These are phyloP conservation scores for Fusarium begoniae DNA, from an alignment of 2,329 filamentous ascomycete species.

Conservation along the genomic window DNA sequence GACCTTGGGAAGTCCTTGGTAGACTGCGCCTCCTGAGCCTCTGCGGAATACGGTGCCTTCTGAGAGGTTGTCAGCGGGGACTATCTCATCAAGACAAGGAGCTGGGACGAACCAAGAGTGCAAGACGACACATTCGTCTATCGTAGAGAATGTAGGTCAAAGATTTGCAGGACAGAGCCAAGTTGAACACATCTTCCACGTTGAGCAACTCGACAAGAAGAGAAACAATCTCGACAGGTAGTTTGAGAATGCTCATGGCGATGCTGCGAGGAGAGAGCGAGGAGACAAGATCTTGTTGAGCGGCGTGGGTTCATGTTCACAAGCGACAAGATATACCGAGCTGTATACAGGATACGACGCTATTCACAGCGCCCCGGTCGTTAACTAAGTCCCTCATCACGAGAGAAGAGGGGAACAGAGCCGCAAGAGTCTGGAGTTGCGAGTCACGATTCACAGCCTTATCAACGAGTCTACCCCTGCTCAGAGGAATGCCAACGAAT, in stretches of 20 bases:
- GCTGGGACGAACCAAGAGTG: conserved; percentile 61
- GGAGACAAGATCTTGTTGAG: neutral
- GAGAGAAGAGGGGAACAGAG: conserved; percentile 10
- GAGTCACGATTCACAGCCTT: neutral
- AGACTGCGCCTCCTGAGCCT: conserved; percentile 33
- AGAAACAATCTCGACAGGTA: conserved; percentile 74
- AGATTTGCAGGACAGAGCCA: conserved; percentile 62
- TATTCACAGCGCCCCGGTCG: conserved; percentile 10
- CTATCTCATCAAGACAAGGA: neutral
- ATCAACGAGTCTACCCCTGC: neutral
- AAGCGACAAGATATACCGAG: neutral
- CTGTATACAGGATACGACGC: neutral
- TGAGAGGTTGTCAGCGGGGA: conserved; percentile 32
- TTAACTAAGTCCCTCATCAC: conserved; percentile 2
- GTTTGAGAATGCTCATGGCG: conserved; percentile 51
- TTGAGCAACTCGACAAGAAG: conserved; percentile 64
- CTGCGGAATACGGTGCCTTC: conserved; percentile 34
- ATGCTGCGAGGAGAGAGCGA: conserved; percentile 1
- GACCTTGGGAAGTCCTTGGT: conserved; percentile 34
- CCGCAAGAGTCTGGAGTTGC: conserved; percentile 1
- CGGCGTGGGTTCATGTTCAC: conserved; percentile 15
- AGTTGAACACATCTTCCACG: conserved; percentile 65
- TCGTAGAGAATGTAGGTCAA: conserved; percentile 62
- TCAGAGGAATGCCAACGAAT: neutral
- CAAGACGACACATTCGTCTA: conserved; percentile 64